A percentile compares a stretch with the other conserved stretches of the same genome.
Conservation (phyloP, 2,329 filamentous ascomycete species). For the Ophiostoma ulmi region DNA sequence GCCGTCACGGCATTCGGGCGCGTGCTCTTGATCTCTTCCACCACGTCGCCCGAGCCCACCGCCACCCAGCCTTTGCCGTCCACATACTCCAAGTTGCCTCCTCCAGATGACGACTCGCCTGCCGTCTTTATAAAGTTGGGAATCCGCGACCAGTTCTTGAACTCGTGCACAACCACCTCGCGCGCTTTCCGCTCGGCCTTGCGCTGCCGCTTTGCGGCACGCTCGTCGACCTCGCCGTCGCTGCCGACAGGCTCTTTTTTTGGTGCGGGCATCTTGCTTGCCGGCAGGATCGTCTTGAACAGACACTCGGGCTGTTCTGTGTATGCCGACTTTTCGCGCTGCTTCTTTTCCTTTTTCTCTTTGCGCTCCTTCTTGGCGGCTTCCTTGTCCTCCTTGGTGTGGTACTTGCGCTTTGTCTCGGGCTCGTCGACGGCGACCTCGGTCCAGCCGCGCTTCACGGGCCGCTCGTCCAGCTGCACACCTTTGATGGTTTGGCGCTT, state of each 20-base stretch:
- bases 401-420: slow-evolving; percentile 34
- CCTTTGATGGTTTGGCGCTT: slow-evolving; percentile 50
- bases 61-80: slow-evolving; percentile 89
- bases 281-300: slow-evolving; percentile 71
- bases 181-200: slow-evolving; percentile 41
- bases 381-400: slow-evolving; percentile 28
- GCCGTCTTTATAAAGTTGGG: slow-evolving; percentile 70
- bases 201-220: slow-evolving; percentile 49
- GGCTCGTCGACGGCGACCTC: slow-evolving; percentile 38
- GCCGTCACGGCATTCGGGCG: slow-evolving; percentile 29
- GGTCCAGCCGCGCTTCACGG: slow-evolving; percentile 87
- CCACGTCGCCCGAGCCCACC: slow-evolving; percentile 61
- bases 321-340: slow-evolving; percentile 66
- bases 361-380: slow-evolving; percentile 38
- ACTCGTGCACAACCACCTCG: slow-evolving; percentile 77
- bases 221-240: slow-evolving; percentile 26
- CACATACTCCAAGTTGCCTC: slow-evolving; percentile 56
- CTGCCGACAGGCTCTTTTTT: background rate
- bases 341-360: slow-evolving; percentile 47
- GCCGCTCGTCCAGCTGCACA: slow-evolving; percentile 66
- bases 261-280: slow-evolving; percentile 37
- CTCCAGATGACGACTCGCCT: slow-evolving; percentile 40
- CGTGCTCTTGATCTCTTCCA: slow-evolving; percentile 52
- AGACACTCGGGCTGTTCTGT: slow-evolving; percentile 75
- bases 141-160: slow-evolving; percentile 75